Percentiles rank a stretch among this genome's conserved stretches.
phyloP scores from a whole-genome alignment of 345 rosid species.

The sweet orange (Citrus sinensis) region DNA sequence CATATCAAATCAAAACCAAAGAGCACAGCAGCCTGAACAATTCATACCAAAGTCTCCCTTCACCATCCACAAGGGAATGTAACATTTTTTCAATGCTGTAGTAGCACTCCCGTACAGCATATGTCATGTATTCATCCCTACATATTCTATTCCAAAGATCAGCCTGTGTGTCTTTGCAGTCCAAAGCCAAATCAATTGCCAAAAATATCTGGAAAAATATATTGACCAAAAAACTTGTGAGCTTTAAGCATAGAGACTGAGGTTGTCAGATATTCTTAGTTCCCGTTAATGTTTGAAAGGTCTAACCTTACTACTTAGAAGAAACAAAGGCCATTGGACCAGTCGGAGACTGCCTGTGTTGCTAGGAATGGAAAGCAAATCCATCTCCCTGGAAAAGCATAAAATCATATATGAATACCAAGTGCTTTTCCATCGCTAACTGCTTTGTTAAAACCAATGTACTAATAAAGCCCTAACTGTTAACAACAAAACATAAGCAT shows the following conservation, averaged over 20 bases:
- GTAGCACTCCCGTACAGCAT: constrained; percentile 96
- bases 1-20: constrained; percentile 4
- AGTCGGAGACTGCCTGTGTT: constrained; percentile 86
- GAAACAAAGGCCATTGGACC: constrained; percentile 99
- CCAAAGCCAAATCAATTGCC: constrained; percentile 94
- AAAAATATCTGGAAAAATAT: constrained; percentile 64
- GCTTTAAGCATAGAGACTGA: constrained; percentile 9
- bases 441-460: background rate
- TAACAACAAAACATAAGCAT: constrained; percentile 5
- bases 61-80: constrained; percentile 82
- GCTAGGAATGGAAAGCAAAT: constrained; percentile 89
- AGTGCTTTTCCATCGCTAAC: background rate
- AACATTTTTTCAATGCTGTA: constrained; percentile 77
- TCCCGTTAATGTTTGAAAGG: constrained; percentile 15
- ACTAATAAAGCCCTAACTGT: background rate
- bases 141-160: constrained; percentile 80
- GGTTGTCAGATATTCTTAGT: background rate
- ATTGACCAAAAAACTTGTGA: constrained; percentile 7
- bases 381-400: constrained; percentile 76
- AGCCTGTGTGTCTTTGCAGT: constrained; percentile 74
- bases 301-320: constrained; percentile 90
- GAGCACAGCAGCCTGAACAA: constrained; percentile 11
- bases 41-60: constrained; percentile 86
- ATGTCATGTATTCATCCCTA: constrained; percentile 95
- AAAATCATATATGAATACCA: background rate